These are phyloP conservation scores for Actinomortierella wolfii DNA, from an alignment of 371 early-diverging fungal genomes.

Conservation along the genomic window DNA sequence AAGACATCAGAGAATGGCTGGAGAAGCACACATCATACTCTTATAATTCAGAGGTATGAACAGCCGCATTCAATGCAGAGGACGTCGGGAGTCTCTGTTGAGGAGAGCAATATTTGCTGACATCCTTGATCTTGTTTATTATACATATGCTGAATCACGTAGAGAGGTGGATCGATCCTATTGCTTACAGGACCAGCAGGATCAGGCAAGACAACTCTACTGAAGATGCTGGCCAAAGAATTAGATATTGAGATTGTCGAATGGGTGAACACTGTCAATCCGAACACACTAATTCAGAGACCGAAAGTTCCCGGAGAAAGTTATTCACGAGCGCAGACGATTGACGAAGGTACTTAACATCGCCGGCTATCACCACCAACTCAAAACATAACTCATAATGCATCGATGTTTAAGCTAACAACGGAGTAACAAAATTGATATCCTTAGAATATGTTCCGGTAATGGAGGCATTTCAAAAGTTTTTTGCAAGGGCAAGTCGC, in stretches of 20 bases:
- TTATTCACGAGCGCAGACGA: conserved; percentile 7
- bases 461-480: conserved; percentile 48
- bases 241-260: conserved; percentile 65
- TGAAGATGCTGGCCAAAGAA: conserved; percentile 60
- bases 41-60: conserved; percentile 1
- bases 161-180: conserved; percentile 47
- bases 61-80: too few species aligned
- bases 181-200: conserved; percentile 78
- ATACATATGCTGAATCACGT: neutral
- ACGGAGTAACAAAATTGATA: too few species aligned
- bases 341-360: conserved; percentile 31
- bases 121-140: neutral
- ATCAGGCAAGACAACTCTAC: conserved; percentile 70
- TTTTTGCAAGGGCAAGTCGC: conserved; percentile 46
- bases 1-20: conserved; percentile 64
- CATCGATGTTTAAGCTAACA: too few species aligned
- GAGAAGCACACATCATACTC: conserved; percentile 35
- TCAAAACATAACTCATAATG: too few species aligned
- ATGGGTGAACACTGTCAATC: conserved; percentile 70
- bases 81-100: neutral
- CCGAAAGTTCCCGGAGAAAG: conserved; percentile 18
- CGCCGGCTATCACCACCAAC: too few species aligned
- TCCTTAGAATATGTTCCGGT: conserved; percentile 47
- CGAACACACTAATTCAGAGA: conserved; percentile 30
- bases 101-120: neutral